These are phyloP conservation scores for Malus hybrid DNA, from an alignment of 331 rosid species.

Conservation along the genomic window DNA sequence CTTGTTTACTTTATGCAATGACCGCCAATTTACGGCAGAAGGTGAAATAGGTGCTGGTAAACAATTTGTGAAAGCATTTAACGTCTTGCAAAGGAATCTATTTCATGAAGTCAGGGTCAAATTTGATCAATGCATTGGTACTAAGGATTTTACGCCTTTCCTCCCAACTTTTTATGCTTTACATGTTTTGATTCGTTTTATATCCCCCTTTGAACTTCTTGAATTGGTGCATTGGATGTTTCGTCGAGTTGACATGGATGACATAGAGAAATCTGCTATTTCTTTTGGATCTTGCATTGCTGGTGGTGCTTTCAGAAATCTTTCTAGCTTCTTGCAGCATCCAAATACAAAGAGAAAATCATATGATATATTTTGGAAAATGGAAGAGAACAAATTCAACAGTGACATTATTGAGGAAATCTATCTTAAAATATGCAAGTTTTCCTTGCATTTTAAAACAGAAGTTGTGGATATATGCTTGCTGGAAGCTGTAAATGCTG, in stretches of 20 bases:
- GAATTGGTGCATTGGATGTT: conserved; percentile 81
- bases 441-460: conserved; percentile 34
- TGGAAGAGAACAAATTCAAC: conserved; percentile 29
- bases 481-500: conserved; percentile 56
- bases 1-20: conserved; percentile 36
- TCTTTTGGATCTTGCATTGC: conserved; percentile 69
- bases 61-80: conserved; percentile 41
- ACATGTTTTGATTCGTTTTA: conserved; percentile 43
- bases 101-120: conserved; percentile 37
- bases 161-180: conserved; percentile 38
- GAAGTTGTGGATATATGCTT: conserved; percentile 62
- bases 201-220: conserved; percentile 75
- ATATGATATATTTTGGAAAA: conserved; percentile 54
- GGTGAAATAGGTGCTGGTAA: conserved; percentile 23
- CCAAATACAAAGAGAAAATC: conserved; percentile 35
- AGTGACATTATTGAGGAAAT: conserved; percentile 51
- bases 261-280: conserved; percentile 20
- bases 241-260: conserved; percentile 28
- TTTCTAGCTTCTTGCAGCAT: conserved; percentile 51
- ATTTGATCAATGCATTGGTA: conserved; percentile 36
- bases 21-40: conserved; percentile 27
- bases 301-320: conserved; percentile 57
- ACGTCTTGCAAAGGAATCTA: conserved; percentile 37
- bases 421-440: conserved; percentile 35
- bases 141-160: conserved; percentile 35